These are phyloP conservation scores for Nidula microcarpa DNA, from an alignment of 768 basidiomycete species.

Conservation along the genomic window DNA sequence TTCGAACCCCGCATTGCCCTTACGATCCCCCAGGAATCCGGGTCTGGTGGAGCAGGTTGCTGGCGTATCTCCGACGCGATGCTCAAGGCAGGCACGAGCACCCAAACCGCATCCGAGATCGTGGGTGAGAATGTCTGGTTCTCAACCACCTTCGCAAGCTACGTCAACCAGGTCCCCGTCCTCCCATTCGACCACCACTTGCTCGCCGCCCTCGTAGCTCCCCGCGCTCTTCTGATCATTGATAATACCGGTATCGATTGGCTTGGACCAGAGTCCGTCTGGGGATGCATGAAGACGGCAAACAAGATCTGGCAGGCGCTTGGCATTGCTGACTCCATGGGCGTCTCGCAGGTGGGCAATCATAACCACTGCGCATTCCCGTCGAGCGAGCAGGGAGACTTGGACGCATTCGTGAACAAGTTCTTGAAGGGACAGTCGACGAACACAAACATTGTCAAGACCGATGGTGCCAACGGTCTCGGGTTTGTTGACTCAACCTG, in stretches of 20 bases:
- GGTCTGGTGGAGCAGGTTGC: constrained; percentile 54
- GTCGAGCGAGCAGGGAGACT: constrained; percentile 33
- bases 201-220: constrained; percentile 53
- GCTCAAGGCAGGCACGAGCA: constrained; percentile 34
- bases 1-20: constrained; percentile 57
- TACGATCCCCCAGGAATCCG: constrained; percentile 62
- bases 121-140: constrained; percentile 64
- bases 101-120: constrained; percentile 57
- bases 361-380: constrained; percentile 59
- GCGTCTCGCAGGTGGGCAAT: constrained; percentile 50
- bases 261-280: constrained; percentile 48
- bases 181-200: constrained; percentile 60
- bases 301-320: constrained; percentile 49
- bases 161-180: constrained; percentile 36
- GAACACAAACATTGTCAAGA: constrained; percentile 43
- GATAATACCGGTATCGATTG: constrained; percentile 57
- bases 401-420: constrained; percentile 53
- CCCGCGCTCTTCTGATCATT: constrained; percentile 47
- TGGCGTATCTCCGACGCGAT: constrained; percentile 56
- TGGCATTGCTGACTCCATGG: constrained; percentile 42
- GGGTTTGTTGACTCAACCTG: constrained; percentile 36
- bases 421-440: constrained; percentile 47
- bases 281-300: constrained; percentile 49
- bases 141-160: constrained; percentile 44
- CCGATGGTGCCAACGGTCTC: constrained; percentile 37